A percentile compares a stretch with the other conserved stretches of the same genome.
These are phyloP conservation scores for Tetracentron sinense DNA, from an alignment of 164 flowering plant species.

Conservation along the genomic window DNA sequence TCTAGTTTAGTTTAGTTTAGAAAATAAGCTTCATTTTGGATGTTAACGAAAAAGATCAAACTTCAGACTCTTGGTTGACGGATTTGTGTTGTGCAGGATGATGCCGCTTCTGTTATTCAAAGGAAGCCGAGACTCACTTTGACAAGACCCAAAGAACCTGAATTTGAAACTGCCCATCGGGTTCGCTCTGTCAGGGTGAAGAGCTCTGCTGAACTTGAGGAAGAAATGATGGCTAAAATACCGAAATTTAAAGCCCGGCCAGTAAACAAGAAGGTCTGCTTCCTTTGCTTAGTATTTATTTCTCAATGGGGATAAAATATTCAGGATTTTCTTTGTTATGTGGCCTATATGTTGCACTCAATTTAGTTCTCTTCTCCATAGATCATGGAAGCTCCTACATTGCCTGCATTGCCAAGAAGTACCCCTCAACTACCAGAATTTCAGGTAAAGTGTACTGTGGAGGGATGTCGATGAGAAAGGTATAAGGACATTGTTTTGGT, in stretches of 20 bases:
- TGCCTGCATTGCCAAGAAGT: conserved; percentile 68
- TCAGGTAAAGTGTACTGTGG: conserved; percentile 44
- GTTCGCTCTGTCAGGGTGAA: conserved; percentile 61
- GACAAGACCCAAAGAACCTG: conserved; percentile 89
- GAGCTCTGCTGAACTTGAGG: conserved; percentile 90
- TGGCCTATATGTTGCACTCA: not conserved
- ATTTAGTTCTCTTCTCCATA: conserved; percentile 12
- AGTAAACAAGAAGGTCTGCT: conserved; percentile 71
- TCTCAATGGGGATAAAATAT: not conserved
- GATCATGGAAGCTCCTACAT: conserved; percentile 73
- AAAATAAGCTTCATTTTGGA: no score
- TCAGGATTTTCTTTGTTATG: not conserved
- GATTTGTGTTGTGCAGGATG: conserved; percentile 29
- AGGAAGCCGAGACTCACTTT: conserved; percentile 60
- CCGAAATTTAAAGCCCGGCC: conserved; percentile 96
- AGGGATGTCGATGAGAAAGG: not conserved
- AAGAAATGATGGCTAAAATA: conserved; percentile 91
- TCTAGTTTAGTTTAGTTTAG: no score
- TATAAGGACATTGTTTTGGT: not conserved
- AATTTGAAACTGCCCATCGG: conserved; percentile 74
- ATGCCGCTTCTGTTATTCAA: conserved; percentile 32
- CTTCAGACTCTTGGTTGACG: not conserved
- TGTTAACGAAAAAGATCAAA: not conserved
- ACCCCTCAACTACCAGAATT: conserved; percentile 75
- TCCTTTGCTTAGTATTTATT: not conserved